Percentiles rank a stretch among this genome's conserved stretches.
Evolutionary conservation across 768 basidiomycete species (phyloP).

Genomic region (Lentinus brumalis): DNA sequence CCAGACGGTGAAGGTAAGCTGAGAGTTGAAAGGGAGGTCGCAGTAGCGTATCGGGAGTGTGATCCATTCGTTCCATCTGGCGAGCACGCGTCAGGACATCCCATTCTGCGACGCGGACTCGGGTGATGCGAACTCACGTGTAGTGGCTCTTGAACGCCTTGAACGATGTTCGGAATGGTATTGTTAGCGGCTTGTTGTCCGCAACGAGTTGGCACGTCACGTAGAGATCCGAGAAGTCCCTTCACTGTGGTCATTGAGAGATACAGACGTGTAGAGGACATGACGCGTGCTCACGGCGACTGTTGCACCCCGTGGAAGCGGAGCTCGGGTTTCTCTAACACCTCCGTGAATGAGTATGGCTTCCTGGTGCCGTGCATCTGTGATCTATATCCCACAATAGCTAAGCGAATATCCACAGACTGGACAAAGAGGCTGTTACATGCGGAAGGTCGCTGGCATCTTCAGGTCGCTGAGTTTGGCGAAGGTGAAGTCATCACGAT

Average conservation of each 20-base stretch:
- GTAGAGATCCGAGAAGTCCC: constrained; percentile 89
- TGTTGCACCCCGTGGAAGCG: constrained; percentile 85
- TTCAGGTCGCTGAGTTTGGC: constrained; percentile 89
- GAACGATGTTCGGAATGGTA: constrained; percentile 89
- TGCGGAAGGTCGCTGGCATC: constrained; percentile 82
- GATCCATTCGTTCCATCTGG: constrained; percentile 95
- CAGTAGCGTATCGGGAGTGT: constrained; percentile 91
- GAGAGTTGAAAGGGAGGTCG: constrained; percentile 86
- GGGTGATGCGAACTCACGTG: constrained; percentile 47
- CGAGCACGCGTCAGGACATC: not conserved
- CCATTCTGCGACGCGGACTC: not conserved
- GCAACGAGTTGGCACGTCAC: constrained; percentile 91
- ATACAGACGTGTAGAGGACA: constrained; percentile 13
- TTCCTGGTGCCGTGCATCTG: constrained; percentile 84
- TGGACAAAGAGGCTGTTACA: constrained; percentile 43
- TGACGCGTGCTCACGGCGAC: constrained; percentile 55
- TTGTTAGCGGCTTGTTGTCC: constrained; percentile 91
- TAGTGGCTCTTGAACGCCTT: constrained; percentile 88
- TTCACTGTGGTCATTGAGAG: constrained; percentile 35
- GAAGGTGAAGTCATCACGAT: constrained; percentile 89
- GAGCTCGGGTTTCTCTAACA: constrained; percentile 81
- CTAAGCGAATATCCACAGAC: not conserved
- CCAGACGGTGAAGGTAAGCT: constrained; percentile 94
- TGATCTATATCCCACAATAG: constrained; percentile 49
- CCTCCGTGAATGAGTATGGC: constrained; percentile 70